Base-by-base conservation (phyloP, 306 rosid species). In the Glycyrrhiza uralensis region DNA sequence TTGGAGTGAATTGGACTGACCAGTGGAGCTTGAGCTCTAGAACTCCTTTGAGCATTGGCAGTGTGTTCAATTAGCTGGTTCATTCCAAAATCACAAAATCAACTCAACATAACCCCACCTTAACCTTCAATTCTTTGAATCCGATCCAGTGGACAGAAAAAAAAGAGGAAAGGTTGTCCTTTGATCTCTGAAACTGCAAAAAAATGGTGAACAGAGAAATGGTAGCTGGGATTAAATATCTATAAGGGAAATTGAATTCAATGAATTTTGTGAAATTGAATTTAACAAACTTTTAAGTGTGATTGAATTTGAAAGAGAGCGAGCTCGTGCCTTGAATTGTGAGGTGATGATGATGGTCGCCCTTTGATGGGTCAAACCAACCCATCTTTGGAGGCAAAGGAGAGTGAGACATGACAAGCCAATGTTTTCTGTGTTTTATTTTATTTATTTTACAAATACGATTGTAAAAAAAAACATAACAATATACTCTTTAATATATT, bases 1-100 rank as follows among this genome's bases (percentile, higher is more conserved):
- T 6, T 32, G 26, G 58, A 67, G 38, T 49, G 55, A 65, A 49
- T 45, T 44, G 6, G 44, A 78, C 90, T 79, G 44, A 90, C 96
- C 96, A 88, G 83, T 65, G 96, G 92, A 79, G 94, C 92, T 82
- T 88, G 93, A 86, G 83, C 78, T 64, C 92, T 82, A 47, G 76
- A 69, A 24, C 71, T 88, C 83, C 94, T 90, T 45, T 72, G 84
- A 57, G 83, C 83, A 82, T 72, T 78, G 11, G 88, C 56, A 62
- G 93, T 78, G 60, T 70, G 88, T 69, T 74, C 78, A 77, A 75
- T 75, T 46, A 65, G 38, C 54, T 54, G 85, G 82, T 77, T 82
- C 96, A 87, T 90, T 83, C 83, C 18, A 42, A 10, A n/a, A 36
- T 36, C 42, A 36, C 42, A 36, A 36, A 6, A 87, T 85, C 89